Conservation (phyloP, 495 filamentous ascomycete species). For the Neurospora sp. region DNA sequence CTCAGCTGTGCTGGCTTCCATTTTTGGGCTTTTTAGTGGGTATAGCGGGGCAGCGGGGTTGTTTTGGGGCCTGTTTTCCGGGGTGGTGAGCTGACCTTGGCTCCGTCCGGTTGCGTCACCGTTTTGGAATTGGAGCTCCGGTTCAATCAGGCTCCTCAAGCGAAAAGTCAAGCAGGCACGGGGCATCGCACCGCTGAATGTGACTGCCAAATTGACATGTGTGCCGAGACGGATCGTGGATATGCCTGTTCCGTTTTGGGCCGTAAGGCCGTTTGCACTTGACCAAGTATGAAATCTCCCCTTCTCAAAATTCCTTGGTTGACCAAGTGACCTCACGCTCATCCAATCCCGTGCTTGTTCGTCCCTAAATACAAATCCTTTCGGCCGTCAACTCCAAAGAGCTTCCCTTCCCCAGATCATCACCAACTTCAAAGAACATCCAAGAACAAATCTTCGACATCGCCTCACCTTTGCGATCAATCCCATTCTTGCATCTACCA, state of each 20-base stretch:
- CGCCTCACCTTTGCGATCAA: background rate
- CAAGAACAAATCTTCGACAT: background rate
- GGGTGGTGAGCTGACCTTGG: background rate
- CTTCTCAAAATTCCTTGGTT: background rate
- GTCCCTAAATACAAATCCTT: background rate
- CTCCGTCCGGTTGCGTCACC: background rate
- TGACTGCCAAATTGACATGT: background rate
- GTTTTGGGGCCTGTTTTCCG: background rate
- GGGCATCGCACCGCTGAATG: background rate
- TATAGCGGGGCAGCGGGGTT: background rate
- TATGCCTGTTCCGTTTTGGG: background rate
- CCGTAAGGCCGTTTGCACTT: background rate
- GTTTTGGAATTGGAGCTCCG: background rate
- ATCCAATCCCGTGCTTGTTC: background rate
- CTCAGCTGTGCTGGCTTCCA: background rate
- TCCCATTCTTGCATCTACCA: background rate
- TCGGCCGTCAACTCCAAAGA: background rate
- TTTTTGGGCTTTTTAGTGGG: background rate
- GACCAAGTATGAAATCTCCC: background rate
- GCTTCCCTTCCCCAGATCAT: background rate
- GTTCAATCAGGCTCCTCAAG: background rate
- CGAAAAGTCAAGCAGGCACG: background rate
- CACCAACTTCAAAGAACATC: background rate
- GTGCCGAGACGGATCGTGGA: no score
- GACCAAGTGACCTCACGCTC: background rate